Evolutionary conservation across 129 eudicot genomes (phyloP).

Genomic region (Lactuca saligna): DNA sequence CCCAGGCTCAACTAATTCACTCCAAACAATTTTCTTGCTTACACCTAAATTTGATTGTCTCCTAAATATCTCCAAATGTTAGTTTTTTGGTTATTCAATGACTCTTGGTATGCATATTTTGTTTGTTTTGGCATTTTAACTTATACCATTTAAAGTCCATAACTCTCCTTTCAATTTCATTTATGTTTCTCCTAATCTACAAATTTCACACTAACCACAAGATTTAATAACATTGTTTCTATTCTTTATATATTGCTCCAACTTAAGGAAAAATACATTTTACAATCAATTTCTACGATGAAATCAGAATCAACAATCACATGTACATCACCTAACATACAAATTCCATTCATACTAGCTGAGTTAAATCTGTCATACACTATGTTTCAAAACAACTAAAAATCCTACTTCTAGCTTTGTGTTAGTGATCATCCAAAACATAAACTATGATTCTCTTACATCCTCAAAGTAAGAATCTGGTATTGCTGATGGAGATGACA

Average conservation of each 20-base stretch:
- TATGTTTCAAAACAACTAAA: slow-evolving; percentile 10
- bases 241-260: not conserved
- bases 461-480: slow-evolving; percentile 49
- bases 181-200: too few species aligned
- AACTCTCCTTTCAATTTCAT: too few species aligned
- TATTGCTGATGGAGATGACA: slow-evolving; percentile 49
- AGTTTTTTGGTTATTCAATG: too few species aligned
- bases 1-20: too few species aligned
- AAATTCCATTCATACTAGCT: not conserved
- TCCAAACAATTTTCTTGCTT: too few species aligned
- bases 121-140: too few species aligned
- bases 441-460: slow-evolving; percentile 20
- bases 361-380: not conserved
- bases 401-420: slow-evolving; percentile 18
- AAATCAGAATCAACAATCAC: not conserved
- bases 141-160: too few species aligned
- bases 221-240: not conserved
- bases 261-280: too few species aligned
- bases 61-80: too few species aligned
- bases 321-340: slow-evolving; percentile 11
- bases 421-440: not conserved
- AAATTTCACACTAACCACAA: too few species aligned
- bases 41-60: too few species aligned
- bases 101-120: too few species aligned
- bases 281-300: not conserved